Evolutionary conservation across 2,329 filamentous ascomycete species (phyloP).

Genomic region (Aspergillus pseudonomiae): DNA sequence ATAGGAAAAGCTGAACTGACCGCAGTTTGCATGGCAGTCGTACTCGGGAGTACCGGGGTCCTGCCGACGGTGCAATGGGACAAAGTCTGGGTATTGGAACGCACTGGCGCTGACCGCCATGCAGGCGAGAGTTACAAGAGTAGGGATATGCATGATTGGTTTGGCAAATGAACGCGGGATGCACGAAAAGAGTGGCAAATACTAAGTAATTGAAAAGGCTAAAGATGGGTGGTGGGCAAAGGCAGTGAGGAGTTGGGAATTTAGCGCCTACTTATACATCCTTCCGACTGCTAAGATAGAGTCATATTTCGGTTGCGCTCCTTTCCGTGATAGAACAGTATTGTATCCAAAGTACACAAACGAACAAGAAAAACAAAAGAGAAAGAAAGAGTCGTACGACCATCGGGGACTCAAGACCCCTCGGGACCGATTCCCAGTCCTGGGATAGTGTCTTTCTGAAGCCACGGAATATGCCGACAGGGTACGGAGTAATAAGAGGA

Average conservation of each 20-base stretch:
- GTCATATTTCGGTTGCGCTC: no score
- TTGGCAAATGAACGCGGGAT: neutral
- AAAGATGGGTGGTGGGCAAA: neutral
- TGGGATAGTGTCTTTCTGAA: neutral
- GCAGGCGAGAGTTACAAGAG: neutral
- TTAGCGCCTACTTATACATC: neutral
- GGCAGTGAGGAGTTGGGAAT: neutral
- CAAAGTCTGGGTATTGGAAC: slow-evolving; percentile 7
- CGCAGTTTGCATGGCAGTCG: slow-evolving; percentile 39
- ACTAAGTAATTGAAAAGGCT: neutral
- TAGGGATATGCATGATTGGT: slow-evolving; percentile 1
- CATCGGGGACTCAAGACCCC: neutral
- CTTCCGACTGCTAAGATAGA: neutral
- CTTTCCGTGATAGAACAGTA: neutral
- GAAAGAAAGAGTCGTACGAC: slow-evolving; percentile 2
- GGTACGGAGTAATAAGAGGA: neutral
- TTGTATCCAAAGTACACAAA: neutral
- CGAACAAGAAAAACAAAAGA: neutral
- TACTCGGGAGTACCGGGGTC: slow-evolving; percentile 35
- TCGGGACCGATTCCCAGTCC: slow-evolving; percentile 1
- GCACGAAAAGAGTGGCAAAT: neutral
- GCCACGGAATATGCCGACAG: neutral
- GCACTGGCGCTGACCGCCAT: slow-evolving; percentile 10
- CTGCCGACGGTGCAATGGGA: slow-evolving; percentile 11
- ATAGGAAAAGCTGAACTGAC: slow-evolving; percentile 20